These are phyloP conservation scores for Hypocrella siamensis DNA, from an alignment of 2,329 filamentous ascomycete genomes.

Conservation along the genomic window DNA sequence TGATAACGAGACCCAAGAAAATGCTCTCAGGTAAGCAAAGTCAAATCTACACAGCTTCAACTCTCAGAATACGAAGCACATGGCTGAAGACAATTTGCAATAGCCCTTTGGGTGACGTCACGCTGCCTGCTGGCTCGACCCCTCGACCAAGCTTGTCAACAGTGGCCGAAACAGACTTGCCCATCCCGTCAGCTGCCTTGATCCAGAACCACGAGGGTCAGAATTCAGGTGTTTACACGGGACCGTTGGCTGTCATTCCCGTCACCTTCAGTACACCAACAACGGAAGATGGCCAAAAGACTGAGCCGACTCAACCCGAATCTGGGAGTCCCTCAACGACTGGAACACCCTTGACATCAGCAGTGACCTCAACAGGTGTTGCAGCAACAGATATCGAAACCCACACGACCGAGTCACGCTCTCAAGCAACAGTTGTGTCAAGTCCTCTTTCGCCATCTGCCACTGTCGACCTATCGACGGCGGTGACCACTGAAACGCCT, in stretches of 20 bases:
- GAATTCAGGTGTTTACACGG: background rate
- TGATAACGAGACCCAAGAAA: background rate
- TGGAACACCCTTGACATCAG: too few relatives aligned
- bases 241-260: constrained; percentile 1
- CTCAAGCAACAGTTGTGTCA: too few relatives aligned
- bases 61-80: background rate
- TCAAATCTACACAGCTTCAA: background rate
- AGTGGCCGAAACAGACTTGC: background rate
- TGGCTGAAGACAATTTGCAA: background rate
- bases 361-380: too few relatives aligned
- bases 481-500: too few relatives aligned
- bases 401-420: too few relatives aligned
- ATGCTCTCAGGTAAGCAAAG: background rate
- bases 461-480: too few relatives aligned
- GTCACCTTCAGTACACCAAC: background rate
- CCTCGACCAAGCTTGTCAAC: background rate
- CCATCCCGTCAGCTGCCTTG: background rate
- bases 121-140: background rate
- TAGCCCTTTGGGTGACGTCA: background rate
- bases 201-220: background rate
- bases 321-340: background rate
- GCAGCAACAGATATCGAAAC: too few relatives aligned
- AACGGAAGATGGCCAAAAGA: background rate
- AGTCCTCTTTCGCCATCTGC: too few relatives aligned
- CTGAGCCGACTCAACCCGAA: background rate